A percentile compares a stretch with the other conserved stretches of the same genome.
Evolutionary conservation across 176 grass and related monocot genomes (phyloP).

Genomic region (Secale cereale): DNA sequence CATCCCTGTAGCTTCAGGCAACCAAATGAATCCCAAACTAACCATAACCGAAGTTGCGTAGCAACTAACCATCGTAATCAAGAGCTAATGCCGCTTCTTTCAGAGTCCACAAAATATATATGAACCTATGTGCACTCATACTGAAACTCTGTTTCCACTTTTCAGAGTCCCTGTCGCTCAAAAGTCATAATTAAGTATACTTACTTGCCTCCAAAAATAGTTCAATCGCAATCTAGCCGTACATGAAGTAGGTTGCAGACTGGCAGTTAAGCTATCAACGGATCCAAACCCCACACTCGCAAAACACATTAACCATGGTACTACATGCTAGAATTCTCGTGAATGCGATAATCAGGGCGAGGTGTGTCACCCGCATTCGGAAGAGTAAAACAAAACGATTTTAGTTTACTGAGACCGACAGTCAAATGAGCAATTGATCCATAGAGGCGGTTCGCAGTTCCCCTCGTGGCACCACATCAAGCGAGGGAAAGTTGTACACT

Average conservation of each 20-base stretch:
- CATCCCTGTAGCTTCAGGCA: not conserved
- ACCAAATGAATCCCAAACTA: not conserved
- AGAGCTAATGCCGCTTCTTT: conserved; percentile 4
- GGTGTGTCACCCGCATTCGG: not conserved
- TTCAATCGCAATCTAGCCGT: not conserved
- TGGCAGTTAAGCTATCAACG: not conserved
- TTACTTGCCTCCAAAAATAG: not conserved
- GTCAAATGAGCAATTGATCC: not conserved
- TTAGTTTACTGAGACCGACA: not conserved
- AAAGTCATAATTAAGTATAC: not conserved
- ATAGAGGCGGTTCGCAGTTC: not conserved
- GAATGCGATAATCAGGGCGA: not conserved
- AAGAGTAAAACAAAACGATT: not conserved
- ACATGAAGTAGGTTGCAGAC: not conserved
- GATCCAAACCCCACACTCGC: not conserved
- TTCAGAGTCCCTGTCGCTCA: not conserved
- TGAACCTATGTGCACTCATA: not conserved
- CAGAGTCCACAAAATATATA: too few species aligned
- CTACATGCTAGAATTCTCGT: not conserved
- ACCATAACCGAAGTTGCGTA: not conserved
- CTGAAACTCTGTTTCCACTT: not conserved
- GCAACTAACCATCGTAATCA: conserved; percentile 9
- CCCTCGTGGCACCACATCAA: not conserved
- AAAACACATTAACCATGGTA: not conserved
- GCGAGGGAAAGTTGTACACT: too few species aligned